phyloP scores from a whole-genome alignment of 208 protist genomes.

The Phytomonas francai region DNA sequence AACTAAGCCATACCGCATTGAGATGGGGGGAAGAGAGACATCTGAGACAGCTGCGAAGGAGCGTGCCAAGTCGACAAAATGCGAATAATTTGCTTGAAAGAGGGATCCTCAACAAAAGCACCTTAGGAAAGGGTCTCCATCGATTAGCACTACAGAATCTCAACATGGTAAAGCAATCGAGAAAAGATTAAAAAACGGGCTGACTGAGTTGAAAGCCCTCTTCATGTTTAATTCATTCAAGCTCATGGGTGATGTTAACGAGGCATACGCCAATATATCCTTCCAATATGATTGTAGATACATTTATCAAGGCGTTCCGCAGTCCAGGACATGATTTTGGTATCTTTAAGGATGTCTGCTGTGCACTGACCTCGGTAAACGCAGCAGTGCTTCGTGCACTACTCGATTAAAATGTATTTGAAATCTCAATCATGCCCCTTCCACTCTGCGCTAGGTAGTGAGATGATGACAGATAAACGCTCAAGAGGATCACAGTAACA shows the following conservation, averaged over 20 bases:
- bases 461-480: not conserved
- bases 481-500: not conserved
- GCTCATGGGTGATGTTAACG: conserved; percentile 66
- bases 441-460: not conserved
- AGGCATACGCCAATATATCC: conserved; percentile 26
- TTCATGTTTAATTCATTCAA: conserved; percentile 22
- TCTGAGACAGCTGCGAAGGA: not conserved
- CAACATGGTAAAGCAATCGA: not conserved
- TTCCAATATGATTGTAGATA: not conserved
- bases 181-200: not conserved
- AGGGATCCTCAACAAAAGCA: not conserved
- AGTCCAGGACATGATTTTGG: not conserved
- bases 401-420: not conserved
- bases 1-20: not conserved
- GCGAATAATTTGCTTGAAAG: not conserved
- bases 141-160: not conserved
- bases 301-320: not conserved
- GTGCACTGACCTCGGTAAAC: not conserved
- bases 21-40: not conserved
- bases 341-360: not conserved
- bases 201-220: not conserved
- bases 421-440: not conserved
- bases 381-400: not conserved
- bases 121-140: not conserved
- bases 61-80: not conserved